A percentile compares a stretch with the other conserved stretches of the same genome.
These are phyloP conservation scores for Fusarium pseudoanthophilum DNA, from an alignment of 2,329 filamentous ascomycete species.

Conservation along the genomic window DNA sequence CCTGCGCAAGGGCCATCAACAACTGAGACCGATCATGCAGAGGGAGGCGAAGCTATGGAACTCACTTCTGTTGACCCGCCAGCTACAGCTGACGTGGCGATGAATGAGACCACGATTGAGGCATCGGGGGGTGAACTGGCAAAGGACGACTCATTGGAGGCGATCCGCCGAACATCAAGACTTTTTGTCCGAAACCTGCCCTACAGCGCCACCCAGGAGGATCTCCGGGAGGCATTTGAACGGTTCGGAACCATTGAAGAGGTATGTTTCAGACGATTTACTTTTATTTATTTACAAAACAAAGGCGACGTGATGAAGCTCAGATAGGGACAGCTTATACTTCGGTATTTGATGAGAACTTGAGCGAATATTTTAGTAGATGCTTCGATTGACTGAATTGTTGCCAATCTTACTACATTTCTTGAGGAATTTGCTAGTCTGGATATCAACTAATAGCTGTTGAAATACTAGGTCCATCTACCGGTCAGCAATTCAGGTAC, in stretches of 20 bases:
- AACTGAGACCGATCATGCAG: constrained; percentile 28
- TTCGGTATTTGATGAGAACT: constrained; percentile 86
- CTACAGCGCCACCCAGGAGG: constrained; percentile 80
- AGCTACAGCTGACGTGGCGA: constrained; percentile 32
- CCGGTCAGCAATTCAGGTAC: constrained; percentile 77
- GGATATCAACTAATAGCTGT: constrained; percentile 43
- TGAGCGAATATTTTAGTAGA: constrained; percentile 99
- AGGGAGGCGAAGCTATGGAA: constrained; percentile 29
- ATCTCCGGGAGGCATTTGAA: constrained; percentile 77
- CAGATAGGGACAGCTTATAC: constrained; percentile 99
- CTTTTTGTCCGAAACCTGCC: constrained; percentile 91
- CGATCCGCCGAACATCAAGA: constrained; percentile 76
- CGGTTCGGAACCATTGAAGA: constrained; percentile 83
- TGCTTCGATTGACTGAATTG: constrained; percentile 87
- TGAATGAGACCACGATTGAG: constrained; percentile 43
- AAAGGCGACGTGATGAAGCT: constrained; percentile 84
- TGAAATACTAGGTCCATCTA: constrained; percentile 78
- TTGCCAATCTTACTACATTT: constrained; percentile 44
- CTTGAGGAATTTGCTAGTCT: constrained; percentile 30
- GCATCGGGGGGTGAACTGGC: constrained; percentile 43
- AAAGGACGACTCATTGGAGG: constrained; percentile 44
- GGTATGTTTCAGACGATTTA: constrained; percentile 68
- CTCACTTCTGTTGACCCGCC: constrained; percentile 25
- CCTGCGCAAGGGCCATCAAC: constrained; percentile 28
- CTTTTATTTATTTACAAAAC: constrained; percentile 15